Evolutionary conservation across 768 basidiomycete genomes (phyloP).

Genomic region (Cyclocybe cylindracea): DNA sequence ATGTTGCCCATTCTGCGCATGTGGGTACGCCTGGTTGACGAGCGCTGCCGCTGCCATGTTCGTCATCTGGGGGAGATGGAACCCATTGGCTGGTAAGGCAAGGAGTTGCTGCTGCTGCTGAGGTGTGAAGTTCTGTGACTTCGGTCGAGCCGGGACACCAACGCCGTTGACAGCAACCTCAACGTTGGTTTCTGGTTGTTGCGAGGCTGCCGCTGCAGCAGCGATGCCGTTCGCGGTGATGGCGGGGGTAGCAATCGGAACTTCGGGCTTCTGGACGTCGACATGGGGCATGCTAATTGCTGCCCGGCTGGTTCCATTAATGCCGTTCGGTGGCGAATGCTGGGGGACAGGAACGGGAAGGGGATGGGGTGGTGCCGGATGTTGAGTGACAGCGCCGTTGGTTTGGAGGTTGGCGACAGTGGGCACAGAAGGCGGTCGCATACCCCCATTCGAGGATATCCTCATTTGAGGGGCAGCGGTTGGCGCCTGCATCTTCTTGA

Average conservation of each 20-base stretch:
- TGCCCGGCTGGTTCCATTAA: slow-evolving; percentile 35
- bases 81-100: slow-evolving; percentile 44
- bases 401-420: slow-evolving; percentile 20
- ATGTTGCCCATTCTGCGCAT: slow-evolving; percentile 33
- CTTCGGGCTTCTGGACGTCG: slow-evolving; percentile 39
- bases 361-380: slow-evolving; percentile 41
- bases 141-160: slow-evolving; percentile 36
- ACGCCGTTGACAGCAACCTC: slow-evolving; percentile 20
- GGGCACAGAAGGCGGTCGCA: slow-evolving; percentile 47
- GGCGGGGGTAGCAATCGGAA: slow-evolving; percentile 21
- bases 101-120: slow-evolving; percentile 30
- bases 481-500: slow-evolving; percentile 66
- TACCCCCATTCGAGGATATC: slow-evolving; percentile 59
- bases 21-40: slow-evolving; percentile 33
- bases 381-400: slow-evolving; percentile 33
- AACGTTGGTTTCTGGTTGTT: slow-evolving; percentile 20
- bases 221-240: slow-evolving; percentile 31
- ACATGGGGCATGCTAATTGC: slow-evolving; percentile 50
- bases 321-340: slow-evolving; percentile 35
- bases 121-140: slow-evolving; percentile 42
- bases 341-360: slow-evolving; percentile 28
- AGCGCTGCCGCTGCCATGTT: slow-evolving; percentile 32
- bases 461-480: slow-evolving; percentile 56
- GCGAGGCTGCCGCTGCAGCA: slow-evolving; percentile 16
- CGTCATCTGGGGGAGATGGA: slow-evolving; percentile 45